Conservation (phyloP, 305 asterid genomes). For the Fraxinus angustifolia region DNA sequence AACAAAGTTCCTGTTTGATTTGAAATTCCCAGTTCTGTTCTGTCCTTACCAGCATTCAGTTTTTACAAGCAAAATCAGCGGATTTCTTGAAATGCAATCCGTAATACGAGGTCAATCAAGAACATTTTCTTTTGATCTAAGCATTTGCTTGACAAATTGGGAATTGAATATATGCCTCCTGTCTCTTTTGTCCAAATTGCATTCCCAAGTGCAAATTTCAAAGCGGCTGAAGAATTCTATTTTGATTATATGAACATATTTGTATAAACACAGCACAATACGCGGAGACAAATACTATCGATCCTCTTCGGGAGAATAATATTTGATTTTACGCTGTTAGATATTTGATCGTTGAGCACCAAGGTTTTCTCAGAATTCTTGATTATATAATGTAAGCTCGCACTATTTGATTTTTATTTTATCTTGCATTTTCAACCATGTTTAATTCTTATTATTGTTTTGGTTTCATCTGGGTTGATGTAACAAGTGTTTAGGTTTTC, state of each 20-base stretch:
- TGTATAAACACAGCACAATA: background rate
- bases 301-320: constrained; percentile 18
- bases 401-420: constrained; percentile 23
- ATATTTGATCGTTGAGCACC: constrained; percentile 22
- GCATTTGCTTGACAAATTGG: constrained; percentile 21
- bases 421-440: background rate
- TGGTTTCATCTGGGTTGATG: constrained; percentile 22
- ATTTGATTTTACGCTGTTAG: constrained; percentile 20
- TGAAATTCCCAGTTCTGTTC: background rate
- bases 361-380: constrained; percentile 23
- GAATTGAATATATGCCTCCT: constrained; percentile 24
- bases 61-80: background rate
- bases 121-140: background rate
- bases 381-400: constrained; percentile 25
- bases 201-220: constrained; percentile 19
- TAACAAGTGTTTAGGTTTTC: constrained; percentile 33
- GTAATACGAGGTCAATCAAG: background rate
- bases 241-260: background rate
- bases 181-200: constrained; percentile 28
- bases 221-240: constrained; percentile 9
- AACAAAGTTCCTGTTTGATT: too few relatives aligned
- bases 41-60: background rate
- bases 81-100: background rate
- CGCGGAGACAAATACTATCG: constrained; percentile 19
- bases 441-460: constrained; percentile 18